Conservation (phyloP, 2,329 filamentous ascomycete species). For the Leptographium lundbergii region DNA sequence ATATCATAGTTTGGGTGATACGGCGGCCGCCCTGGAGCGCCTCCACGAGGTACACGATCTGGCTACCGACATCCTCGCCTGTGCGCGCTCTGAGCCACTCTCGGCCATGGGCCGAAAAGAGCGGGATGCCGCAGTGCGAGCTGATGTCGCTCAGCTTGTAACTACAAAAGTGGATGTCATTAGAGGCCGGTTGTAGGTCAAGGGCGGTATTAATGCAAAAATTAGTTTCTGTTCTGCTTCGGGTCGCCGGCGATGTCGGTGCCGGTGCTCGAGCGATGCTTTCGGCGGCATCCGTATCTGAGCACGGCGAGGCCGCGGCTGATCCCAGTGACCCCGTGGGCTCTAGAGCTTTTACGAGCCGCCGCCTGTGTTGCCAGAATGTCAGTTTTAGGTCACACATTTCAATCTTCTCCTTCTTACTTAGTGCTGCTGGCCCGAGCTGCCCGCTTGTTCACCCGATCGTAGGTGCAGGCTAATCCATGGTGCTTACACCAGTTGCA, state of each 20-base stretch:
- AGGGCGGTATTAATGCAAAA: not conserved
- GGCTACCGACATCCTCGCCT: constrained; percentile 15
- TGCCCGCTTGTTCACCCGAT: not conserved
- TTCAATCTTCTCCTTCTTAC: not conserved
- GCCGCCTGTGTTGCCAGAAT: not conserved
- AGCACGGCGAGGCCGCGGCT: not conserved
- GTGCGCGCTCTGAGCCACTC: constrained; percentile 34
- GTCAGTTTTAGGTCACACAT: not conserved
- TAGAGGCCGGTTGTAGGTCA: constrained; percentile 9
- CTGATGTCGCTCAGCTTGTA: constrained; percentile 33
- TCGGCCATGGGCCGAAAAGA: constrained; percentile 32
- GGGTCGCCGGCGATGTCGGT: not conserved
- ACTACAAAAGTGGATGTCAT: constrained; percentile 33
- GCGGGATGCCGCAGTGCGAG: constrained; percentile 33
- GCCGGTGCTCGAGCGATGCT: not conserved
- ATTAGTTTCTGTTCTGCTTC: not conserved
- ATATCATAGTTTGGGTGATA: not conserved
- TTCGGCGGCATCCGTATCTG: not conserved
- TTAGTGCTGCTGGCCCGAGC: not conserved
- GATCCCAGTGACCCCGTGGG: not conserved
- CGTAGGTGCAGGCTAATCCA: constrained; percentile 6
- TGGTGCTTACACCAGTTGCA: constrained; percentile 10
- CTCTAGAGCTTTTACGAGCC: not conserved
- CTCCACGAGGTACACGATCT: constrained; percentile 14
- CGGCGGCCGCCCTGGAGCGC: constrained; percentile 10